Evolutionary conservation across 208 protist genomes (phyloP), one percentile per base, ranked within the genome.

Genomic region (Leishmania turanica): DNA sequence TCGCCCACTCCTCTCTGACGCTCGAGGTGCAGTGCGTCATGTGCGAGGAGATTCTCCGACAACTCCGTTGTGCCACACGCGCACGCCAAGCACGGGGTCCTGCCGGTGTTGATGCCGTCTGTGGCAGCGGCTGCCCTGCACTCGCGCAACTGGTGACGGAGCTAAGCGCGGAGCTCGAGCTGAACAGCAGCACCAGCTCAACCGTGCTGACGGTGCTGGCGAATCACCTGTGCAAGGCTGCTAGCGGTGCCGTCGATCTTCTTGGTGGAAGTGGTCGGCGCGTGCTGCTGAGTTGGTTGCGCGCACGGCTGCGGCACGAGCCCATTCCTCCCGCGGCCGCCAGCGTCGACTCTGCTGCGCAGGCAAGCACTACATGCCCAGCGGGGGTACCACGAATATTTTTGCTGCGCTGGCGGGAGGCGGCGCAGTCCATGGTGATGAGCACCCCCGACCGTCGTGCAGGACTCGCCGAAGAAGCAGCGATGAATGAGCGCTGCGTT

Each of bases 21-120:
- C 65, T 87, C 19, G 87, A 89, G 77, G 69, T 83, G 75, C 81
- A 84, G 56, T 60, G 79, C 53, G 80, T 85, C 34, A 45, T 89
- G 42, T 87, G 83, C 70, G 84, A 87, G 53, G 72, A 89, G 75
- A 60, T 87, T 37, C 71, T 89, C 21, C 66, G 66, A 7, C 77
- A 87, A 68, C 87, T 89, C 24, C 68, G 71, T 8, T 5, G 47
- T 51, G 19, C 65, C 17, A 53, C 42, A 45, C 37, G 47, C 64
- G 78, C 21, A 21, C 27, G 80, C 47, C 34, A 15, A 62, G 42
- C 15, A 58, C 60, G 37, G 3, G 42, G 40, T 34, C 11, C 49
- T 60, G 56, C 4, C 17, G 64, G 56, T 54, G 45, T 27, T 15
- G 42, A 49, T 42, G 11, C 47, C 58, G 37, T 53, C 24, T 15